Base-by-base conservation (phyloP, 805 yeast species). In the Kluyveromyces dobzhanskii region DNA sequence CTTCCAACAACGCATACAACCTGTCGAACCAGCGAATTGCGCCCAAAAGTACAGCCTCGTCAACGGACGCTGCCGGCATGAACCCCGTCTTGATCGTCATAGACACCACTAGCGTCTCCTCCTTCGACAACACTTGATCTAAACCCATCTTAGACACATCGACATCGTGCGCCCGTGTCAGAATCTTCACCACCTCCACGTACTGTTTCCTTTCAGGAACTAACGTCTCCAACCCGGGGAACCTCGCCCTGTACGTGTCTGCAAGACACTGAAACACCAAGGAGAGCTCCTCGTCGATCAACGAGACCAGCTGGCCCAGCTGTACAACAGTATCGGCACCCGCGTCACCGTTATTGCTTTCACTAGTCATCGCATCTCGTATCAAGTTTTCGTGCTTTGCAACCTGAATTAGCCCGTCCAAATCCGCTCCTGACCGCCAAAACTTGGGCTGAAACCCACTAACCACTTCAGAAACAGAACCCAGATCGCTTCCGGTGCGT, bases 151-250 rank as follows among this genome's bases (percentile, higher is more conserved):
- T 53, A 41, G 32, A 54, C 41, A 27, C 61, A 8, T 51, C 53
- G 7, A 17, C 8, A n/a, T 36, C 38, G n/a, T n/a, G n/a, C 30
- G 69, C 69, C 43, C 71, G 76, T 25, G 80, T 76, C 2, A 85
- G 58, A 1, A 71, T 47, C 26, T 58, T 45, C 2, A 82, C 69
- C 1, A 77, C 62, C 19, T 62, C 62, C 7, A 81, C 74, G 57
- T 76, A 87, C 41, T 78, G 79, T 0, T 73, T 54, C 0, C 90
- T 78, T 42, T 74, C 73, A 9, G 76, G 64, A 1, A 85, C 68
- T 28, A 87, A 61, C 0, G 78, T 62, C 17, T 71, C 81, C 36
- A 87, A 62, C 50, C 87, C 95, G 0, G 84, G 78, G 59, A 85
- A 86, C 13, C 79, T 71, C 3, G 71, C 66, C 8, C 66, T 60